Evolutionary conservation across 768 basidiomycete genomes (phyloP).

Genomic region (Termitomyces heimii): DNA sequence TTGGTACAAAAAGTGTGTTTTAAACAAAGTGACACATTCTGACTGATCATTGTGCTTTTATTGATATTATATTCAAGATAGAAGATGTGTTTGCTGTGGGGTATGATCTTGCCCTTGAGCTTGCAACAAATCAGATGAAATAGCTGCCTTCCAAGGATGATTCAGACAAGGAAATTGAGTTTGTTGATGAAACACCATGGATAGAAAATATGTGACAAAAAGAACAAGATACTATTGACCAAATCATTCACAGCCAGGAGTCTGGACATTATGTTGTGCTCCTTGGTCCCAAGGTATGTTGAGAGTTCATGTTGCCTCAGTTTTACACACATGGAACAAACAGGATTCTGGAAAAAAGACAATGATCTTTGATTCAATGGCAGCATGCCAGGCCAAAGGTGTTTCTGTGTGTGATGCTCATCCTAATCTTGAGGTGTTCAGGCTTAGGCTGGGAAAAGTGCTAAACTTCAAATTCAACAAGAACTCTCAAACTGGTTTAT

Average conservation of each 20-base stretch:
- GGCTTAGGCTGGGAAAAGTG: conserved; percentile 78
- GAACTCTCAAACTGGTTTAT: conserved; percentile 74
- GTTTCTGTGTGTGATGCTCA: conserved; percentile 79
- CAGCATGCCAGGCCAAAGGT: conserved; percentile 59
- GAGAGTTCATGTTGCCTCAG: conserved; percentile 2
- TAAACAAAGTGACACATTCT: conserved; percentile 57
- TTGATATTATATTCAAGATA: conserved; percentile 40
- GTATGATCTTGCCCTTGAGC: conserved; percentile 78
- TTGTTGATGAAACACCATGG: conserved; percentile 38
- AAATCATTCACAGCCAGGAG: conserved; percentile 71
- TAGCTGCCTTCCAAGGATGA: conserved; percentile 22
- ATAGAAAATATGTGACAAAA: conserved; percentile 59
- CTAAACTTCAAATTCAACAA: conserved; percentile 84
- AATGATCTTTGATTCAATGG: conserved; percentile 82
- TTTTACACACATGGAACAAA: conserved; percentile 6
- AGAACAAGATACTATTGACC: conserved; percentile 73
- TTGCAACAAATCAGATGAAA: conserved; percentile 44
- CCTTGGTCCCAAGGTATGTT: conserved; percentile 65
- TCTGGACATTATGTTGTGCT: conserved; percentile 71
- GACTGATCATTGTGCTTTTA: background rate
- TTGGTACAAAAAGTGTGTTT: conserved; percentile 81
- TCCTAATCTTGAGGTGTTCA: conserved; percentile 83
- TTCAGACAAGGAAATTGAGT: conserved; percentile 21
- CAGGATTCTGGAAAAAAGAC: conserved; percentile 81
- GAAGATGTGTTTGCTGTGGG: conserved; percentile 73